Conservation (phyloP, 2,329 filamentous ascomycete genomes). For the Venturia pyrina region DNA sequence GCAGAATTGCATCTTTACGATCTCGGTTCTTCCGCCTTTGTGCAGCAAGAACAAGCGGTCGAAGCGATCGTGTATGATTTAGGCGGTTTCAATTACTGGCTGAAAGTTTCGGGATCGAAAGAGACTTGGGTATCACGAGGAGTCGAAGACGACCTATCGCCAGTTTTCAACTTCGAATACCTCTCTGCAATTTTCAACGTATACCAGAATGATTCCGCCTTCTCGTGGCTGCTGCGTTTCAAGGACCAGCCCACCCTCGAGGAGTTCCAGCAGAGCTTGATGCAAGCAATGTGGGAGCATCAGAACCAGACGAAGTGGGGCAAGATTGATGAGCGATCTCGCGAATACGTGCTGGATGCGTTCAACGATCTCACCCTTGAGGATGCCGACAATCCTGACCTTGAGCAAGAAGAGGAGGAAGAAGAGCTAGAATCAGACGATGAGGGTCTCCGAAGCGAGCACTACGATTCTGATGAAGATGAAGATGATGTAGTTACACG, state of each 20-base stretch:
- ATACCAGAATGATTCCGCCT: constrained; percentile 78
- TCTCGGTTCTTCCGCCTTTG: constrained; percentile 75
- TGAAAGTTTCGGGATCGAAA: constrained; percentile 68
- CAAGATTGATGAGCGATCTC: constrained; percentile 84
- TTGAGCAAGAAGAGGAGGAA: constrained; percentile 43
- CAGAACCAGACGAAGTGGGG: constrained; percentile 89
- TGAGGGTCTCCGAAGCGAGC: constrained; percentile 57
- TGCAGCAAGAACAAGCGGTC: constrained; percentile 65
- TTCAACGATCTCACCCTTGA: constrained; percentile 94
- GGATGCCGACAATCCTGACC: constrained; percentile 52
- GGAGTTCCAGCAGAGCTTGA: constrained; percentile 82
- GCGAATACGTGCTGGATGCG: constrained; percentile 88
- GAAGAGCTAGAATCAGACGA: constrained; percentile 51
- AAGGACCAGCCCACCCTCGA: constrained; percentile 72
- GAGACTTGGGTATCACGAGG: constrained; percentile 80
- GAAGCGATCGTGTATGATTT: constrained; percentile 74
- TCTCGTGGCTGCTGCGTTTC: constrained; percentile 92
- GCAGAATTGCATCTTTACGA: constrained; percentile 93
- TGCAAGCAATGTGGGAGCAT: constrained; percentile 95
- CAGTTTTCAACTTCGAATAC: constrained; percentile 98
- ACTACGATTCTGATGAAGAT: constrained; percentile 68
- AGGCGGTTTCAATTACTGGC: constrained; percentile 90
- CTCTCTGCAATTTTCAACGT: constrained; percentile 99
- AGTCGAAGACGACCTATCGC: constrained; percentile 85
- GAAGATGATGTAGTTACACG: constrained; percentile 62